These are phyloP conservation scores for Phialophora verrucosa DNA, from an alignment of 2,329 filamentous ascomycete species.

Conservation along the genomic window DNA sequence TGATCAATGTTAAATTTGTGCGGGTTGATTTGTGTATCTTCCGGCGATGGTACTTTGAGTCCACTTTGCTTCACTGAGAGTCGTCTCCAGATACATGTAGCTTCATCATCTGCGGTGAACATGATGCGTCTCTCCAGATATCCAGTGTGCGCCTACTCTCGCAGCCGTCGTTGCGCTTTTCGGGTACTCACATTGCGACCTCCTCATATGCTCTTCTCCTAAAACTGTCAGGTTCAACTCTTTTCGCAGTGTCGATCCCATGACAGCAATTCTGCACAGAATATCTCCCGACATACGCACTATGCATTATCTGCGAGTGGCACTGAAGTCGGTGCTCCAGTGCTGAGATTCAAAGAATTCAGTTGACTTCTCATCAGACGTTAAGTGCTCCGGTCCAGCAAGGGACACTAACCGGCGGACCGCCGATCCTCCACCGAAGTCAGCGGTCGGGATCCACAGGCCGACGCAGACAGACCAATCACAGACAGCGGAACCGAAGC, in stretches of 20 bases:
- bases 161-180: background rate
- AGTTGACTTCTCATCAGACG: background rate
- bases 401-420: background rate
- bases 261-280: background rate
- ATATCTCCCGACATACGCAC: background rate
- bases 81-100: background rate
- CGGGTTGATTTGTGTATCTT: background rate
- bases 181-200: background rate
- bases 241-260: background rate
- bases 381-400: background rate
- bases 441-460: constrained; percentile 5
- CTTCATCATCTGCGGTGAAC: background rate
- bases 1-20: background rate
- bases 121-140: background rate
- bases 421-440: constrained; percentile 10
- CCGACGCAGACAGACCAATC: background rate
- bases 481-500: background rate
- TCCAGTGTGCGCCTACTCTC: background rate
- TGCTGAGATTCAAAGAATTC: background rate
- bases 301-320: background rate
- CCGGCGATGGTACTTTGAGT: background rate
- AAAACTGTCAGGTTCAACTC: background rate
- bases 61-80: background rate
- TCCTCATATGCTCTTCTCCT: background rate
- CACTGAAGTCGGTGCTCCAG: background rate